These are phyloP conservation scores for Globisporangium spiculum DNA, from an alignment of 352 stramenopile species.

Conservation along the genomic window DNA sequence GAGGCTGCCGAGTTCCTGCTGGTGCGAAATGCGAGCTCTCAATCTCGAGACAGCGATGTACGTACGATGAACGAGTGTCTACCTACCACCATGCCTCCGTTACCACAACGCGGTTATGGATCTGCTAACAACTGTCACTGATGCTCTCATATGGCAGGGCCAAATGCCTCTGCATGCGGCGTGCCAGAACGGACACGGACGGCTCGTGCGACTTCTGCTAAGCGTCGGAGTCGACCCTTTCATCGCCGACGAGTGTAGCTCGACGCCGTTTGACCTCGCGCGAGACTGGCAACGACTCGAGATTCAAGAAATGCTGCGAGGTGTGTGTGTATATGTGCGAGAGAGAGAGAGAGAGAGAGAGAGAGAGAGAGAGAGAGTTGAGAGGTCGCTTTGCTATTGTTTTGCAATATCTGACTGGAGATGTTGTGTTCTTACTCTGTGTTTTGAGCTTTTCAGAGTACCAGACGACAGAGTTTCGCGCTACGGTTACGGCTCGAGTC, in stretches of 20 bases:
- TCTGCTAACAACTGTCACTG: background rate
- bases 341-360: background rate
- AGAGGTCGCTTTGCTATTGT: background rate
- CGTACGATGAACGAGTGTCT: background rate
- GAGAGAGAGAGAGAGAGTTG: background rate
- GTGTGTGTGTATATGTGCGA: constrained; percentile 14
- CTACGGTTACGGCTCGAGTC: background rate
- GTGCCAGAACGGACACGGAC: constrained; percentile 53
- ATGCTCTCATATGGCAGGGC: constrained; percentile 25
- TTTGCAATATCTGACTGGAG: background rate
- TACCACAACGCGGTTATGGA: background rate
- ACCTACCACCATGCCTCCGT: background rate
- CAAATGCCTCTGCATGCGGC: constrained; percentile 52
- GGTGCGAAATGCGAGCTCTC: constrained; percentile 23
- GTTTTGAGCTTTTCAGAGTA: constrained; percentile 12
- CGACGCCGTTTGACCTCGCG: constrained; percentile 50
- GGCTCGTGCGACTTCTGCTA: constrained; percentile 42
- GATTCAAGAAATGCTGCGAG: constrained; percentile 42
- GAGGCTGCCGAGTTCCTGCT: constrained; percentile 43
- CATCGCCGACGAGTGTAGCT: constrained; percentile 44
- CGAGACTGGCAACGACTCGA: constrained; percentile 55
- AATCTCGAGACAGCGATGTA: constrained; percentile 34
- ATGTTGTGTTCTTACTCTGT: background rate
- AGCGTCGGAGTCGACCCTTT: constrained; percentile 34
- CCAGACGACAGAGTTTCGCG: constrained; percentile 10